phyloP scores from a whole-genome alignment of 495 filamentous ascomycete genomes.

The Saxophila tyrrhenica region DNA sequence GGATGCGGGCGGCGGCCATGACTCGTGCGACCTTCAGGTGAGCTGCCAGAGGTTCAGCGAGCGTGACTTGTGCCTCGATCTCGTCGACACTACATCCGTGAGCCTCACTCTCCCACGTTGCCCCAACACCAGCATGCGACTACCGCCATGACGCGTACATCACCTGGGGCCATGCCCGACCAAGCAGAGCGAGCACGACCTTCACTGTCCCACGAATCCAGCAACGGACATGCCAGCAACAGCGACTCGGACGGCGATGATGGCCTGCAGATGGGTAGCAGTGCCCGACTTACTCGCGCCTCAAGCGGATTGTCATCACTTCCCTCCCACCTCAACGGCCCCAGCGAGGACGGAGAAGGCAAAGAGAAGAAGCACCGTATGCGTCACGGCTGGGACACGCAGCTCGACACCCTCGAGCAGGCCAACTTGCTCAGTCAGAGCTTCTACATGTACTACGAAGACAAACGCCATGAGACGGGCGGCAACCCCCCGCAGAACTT shows the following conservation, averaged over 20 bases:
- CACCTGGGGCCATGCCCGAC: background rate
- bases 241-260: constrained; percentile 13
- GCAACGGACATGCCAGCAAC: constrained; percentile 1
- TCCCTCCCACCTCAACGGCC: background rate
- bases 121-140: background rate
- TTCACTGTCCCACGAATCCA: no score
- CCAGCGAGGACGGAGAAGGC: background rate
- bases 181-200: background rate
- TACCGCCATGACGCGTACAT: background rate
- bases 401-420: constrained; percentile 49
- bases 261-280: constrained; percentile 12
- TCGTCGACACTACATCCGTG: no score
- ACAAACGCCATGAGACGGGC: constrained; percentile 94
- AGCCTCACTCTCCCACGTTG: no score
- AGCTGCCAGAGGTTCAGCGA: no score
- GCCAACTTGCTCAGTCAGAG: constrained; percentile 46
- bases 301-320: background rate
- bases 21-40: no score
- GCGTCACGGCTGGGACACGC: constrained; percentile 53
- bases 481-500: constrained; percentile 43
- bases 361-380: constrained; percentile 23
- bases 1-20: no score
- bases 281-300: background rate
- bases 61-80: no score
- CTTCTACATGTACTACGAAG: constrained; percentile 98